phyloP scores from a whole-genome alignment of 805 yeast species.

The Jamesozyma gamospora region DNA sequence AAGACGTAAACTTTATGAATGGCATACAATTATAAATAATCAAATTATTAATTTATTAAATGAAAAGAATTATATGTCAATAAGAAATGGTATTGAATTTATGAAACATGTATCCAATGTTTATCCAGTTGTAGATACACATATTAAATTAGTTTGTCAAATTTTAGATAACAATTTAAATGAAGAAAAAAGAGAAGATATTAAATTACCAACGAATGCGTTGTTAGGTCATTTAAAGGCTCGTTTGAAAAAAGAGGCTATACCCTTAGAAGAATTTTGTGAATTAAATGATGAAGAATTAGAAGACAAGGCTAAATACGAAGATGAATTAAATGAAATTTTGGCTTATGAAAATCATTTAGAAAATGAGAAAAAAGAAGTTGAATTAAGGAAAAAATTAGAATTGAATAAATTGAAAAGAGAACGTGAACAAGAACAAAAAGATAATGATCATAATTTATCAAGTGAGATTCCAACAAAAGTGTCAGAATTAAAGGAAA shows the following conservation, averaged over 20 bases:
- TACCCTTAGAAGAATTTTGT: slow-evolving; percentile 48
- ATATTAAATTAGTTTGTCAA: slow-evolving; percentile 43
- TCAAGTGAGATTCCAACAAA: background rate
- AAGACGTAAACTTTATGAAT: slow-evolving; percentile 36
- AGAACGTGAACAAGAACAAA: slow-evolving; percentile 4
- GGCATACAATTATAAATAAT: slow-evolving; percentile 43
- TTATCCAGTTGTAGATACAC: slow-evolving; percentile 61
- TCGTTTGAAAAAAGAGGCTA: slow-evolving; percentile 37
- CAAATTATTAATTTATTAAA: slow-evolving; percentile 15
- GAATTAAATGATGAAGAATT: slow-evolving; percentile 27
- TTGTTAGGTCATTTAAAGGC: slow-evolving; percentile 56
- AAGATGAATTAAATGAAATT: slow-evolving; percentile 16
- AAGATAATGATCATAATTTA: background rate
- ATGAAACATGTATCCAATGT: slow-evolving; percentile 53
- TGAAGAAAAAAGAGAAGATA: slow-evolving; percentile 64
- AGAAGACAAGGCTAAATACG: slow-evolving; percentile 3
- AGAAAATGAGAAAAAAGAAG: slow-evolving; percentile 19
- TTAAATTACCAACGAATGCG: slow-evolving; percentile 67
- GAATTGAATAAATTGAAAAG: slow-evolving; percentile 14
- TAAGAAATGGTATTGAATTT: slow-evolving; percentile 71
- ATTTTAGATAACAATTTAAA: slow-evolving; percentile 39
- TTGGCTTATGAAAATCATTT: slow-evolving; percentile 10
- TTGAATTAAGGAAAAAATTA: slow-evolving; percentile 14
- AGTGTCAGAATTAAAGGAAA: background rate
- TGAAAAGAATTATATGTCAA: slow-evolving; percentile 55